Conservation (phyloP, 805 yeast genomes). For the Vanderwaltozyma tropicalis region DNA sequence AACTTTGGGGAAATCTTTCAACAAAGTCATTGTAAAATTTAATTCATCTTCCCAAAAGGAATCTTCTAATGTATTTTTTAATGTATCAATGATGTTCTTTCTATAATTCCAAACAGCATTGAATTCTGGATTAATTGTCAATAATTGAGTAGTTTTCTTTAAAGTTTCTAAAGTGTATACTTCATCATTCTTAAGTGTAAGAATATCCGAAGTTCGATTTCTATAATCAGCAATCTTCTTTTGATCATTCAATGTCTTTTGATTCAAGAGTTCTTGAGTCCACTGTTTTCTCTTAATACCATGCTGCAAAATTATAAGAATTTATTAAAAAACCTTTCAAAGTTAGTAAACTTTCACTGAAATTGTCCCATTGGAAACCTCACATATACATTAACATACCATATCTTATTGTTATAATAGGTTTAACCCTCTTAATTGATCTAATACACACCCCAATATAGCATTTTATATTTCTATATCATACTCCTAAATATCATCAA, state of each 20-base stretch:
- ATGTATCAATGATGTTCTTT: conserved; percentile 48
- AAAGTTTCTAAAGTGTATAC: conserved; percentile 34
- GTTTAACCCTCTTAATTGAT: too few relatives aligned
- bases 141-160: conserved; percentile 43
- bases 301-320: conserved; percentile 35
- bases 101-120: conserved; percentile 88
- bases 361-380: too few relatives aligned
- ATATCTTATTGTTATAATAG: too few relatives aligned
- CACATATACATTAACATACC: too few relatives aligned
- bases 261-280: conserved; percentile 43
- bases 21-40: conserved; percentile 43
- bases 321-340: too few relatives aligned
- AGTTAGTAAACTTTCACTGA: too few relatives aligned
- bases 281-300: conserved; percentile 54
- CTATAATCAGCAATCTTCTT: conserved; percentile 49
- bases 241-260: conserved; percentile 48
- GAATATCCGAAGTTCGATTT: conserved; percentile 34
- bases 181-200: conserved; percentile 27
- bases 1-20: conserved; percentile 70
- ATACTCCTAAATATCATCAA: too few relatives aligned
- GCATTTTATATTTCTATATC: too few relatives aligned
- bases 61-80: conserved; percentile 14
- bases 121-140: conserved; percentile 70
- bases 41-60: conserved; percentile 45
- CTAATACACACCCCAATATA: too few relatives aligned